These are phyloP conservation scores for Priceomyces fermenticarens DNA, from an alignment of 805 yeast genomes.

Conservation along the genomic window DNA sequence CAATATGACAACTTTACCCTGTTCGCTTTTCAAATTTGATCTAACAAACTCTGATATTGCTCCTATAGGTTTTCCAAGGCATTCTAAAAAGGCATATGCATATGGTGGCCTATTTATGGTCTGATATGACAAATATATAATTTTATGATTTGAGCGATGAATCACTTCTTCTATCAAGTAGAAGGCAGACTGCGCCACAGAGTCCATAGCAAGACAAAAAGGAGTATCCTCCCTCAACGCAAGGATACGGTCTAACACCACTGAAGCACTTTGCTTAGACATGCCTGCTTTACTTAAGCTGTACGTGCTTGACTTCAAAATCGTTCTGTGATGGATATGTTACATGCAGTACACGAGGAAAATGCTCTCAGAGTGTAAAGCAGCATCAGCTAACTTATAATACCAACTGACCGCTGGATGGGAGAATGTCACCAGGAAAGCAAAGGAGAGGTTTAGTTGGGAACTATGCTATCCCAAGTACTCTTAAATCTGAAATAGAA, in stretches of 20 bases:
- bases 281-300: conserved; percentile 10
- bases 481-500: conserved; percentile 23
- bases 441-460: conserved; percentile 20
- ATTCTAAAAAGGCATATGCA: conserved; percentile 49
- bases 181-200: conserved; percentile 64
- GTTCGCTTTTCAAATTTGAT: conserved; percentile 6
- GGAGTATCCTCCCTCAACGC: conserved; percentile 73
- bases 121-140: conserved; percentile 67
- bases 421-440: conserved; percentile 3
- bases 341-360: too few species aligned
- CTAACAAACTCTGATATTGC: conserved; percentile 20
- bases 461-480: conserved; percentile 28
- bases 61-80: conserved; percentile 19
- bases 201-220: conserved; percentile 65
- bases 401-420: too few species aligned
- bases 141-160: conserved; percentile 32
- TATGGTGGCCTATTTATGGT: conserved; percentile 52
- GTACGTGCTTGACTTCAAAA: neutral
- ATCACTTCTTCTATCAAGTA: conserved; percentile 58
- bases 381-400: too few species aligned
- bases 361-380: too few species aligned
- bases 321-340: too few species aligned
- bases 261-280: conserved; percentile 37
- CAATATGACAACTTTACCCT: conserved; percentile 43
- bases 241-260: conserved; percentile 64